Conservation (phyloP, 805 yeast genomes). For the Lachancea lanzarotensis region DNA sequence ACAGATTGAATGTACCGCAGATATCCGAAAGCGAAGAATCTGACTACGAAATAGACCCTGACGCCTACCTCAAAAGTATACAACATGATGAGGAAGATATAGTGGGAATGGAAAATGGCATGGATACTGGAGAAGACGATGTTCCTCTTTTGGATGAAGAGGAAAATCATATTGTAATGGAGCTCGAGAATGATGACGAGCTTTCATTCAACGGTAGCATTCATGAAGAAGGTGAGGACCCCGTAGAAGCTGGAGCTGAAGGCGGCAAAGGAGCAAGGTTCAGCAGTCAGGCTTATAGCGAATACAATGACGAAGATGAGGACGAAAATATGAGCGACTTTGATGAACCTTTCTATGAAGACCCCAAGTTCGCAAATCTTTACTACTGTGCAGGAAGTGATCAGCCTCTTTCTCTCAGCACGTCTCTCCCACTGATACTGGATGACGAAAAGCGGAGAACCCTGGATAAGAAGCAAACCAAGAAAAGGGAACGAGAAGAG, state of each 20-base stretch:
- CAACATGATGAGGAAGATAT: slow-evolving; percentile 30
- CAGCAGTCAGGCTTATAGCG: slow-evolving; percentile 3
- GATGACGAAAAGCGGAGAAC: slow-evolving; percentile 27
- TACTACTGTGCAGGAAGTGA: slow-evolving; percentile 30
- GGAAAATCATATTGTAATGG: slow-evolving; percentile 28
- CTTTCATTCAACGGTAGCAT: slow-evolving; percentile 31
- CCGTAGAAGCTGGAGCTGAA: slow-evolving; percentile 17
- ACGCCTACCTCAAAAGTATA: slow-evolving; percentile 26
- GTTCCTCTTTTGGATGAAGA: slow-evolving; percentile 29
- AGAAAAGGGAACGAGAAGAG: slow-evolving; percentile 27
- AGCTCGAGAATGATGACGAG: slow-evolving; percentile 28
- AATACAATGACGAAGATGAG: slow-evolving; percentile 27
- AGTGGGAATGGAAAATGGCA: slow-evolving; percentile 29
- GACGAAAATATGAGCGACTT: slow-evolving; percentile 32
- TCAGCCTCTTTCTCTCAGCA: slow-evolving; percentile 29
- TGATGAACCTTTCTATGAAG: slow-evolving; percentile 38
- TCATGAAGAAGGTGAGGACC: slow-evolving; percentile 30
- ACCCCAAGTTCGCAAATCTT: slow-evolving; percentile 32
- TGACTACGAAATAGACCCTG: slow-evolving; percentile 31
- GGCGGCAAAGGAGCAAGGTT: slow-evolving; percentile 13
- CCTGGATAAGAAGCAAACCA: slow-evolving; percentile 25
- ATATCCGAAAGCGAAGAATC: slow-evolving; percentile 32
- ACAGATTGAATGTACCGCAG: slow-evolving; percentile 25
- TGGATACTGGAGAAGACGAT: slow-evolving; percentile 31
- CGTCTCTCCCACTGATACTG: slow-evolving; percentile 29